Conservation (phyloP, 2,329 filamentous ascomycete species). For the Leptographium galeiforme region DNA sequence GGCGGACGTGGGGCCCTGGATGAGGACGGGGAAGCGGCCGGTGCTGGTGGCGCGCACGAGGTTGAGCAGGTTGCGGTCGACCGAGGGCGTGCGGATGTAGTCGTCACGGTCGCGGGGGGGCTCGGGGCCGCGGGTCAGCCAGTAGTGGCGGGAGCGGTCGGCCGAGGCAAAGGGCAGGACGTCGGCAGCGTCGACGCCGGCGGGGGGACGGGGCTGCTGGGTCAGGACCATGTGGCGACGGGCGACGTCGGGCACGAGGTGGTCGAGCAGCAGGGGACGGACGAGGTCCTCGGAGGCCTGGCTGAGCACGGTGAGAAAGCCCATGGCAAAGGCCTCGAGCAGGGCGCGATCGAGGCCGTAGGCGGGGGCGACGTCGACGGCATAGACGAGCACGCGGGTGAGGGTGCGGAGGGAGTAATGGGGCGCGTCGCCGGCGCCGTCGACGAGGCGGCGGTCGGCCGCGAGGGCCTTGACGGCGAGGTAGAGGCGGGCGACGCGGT, state of each 20-base stretch:
- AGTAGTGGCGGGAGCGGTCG: conserved; percentile 61
- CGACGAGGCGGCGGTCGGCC: conserved; percentile 72
- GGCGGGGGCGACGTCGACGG: conserved; percentile 66
- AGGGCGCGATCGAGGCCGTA: conserved; percentile 78
- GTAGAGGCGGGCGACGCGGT: conserved; percentile 78
- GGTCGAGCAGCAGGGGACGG: conserved; percentile 64
- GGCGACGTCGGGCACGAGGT: conserved; percentile 56
- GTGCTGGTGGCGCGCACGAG: conserved; percentile 89
- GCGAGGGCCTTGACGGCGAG: conserved; percentile 73
- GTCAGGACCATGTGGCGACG: conserved; percentile 43
- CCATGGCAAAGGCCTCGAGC: conserved; percentile 96
- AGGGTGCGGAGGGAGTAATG: conserved; percentile 95
- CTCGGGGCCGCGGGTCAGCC: conserved; percentile 66
- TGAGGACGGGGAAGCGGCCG: conserved; percentile 77
- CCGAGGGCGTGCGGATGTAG: conserved; percentile 94
- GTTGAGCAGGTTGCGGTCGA: conserved; percentile 89
- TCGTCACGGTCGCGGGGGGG: conserved; percentile 60
- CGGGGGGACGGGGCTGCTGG: conserved; percentile 55
- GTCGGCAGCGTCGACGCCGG: conserved; percentile 47
- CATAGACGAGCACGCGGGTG: conserved; percentile 80
- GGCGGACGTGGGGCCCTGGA: conserved; percentile 92
- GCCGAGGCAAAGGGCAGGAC: conserved; percentile 66
- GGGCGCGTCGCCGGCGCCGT: conserved; percentile 88
- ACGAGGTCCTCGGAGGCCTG: conserved; percentile 68
- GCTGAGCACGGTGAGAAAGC: conserved; percentile 82